phyloP scores from a whole-genome alignment of 208 protist genomes.

The Hexamita inflata region DNA sequence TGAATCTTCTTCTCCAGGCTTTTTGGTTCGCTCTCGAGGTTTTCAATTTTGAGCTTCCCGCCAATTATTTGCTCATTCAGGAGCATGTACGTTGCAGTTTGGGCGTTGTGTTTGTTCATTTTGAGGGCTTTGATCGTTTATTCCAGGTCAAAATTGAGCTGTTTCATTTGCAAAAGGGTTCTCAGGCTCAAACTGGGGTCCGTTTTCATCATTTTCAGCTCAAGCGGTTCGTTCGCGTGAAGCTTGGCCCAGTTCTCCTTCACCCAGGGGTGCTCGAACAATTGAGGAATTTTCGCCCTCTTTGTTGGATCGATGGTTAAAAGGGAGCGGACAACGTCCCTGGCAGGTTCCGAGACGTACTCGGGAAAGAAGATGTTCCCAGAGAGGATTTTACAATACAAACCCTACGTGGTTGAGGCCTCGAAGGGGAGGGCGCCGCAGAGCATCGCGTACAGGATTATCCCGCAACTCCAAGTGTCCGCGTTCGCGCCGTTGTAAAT shows the following conservation, averaged over 20 bases:
- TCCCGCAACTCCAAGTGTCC: slow-evolving; percentile 76
- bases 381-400: slow-evolving; percentile 68
- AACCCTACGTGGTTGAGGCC: slow-evolving; percentile 62
- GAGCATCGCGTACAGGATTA: slow-evolving; percentile 74
- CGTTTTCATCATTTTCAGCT: background rate
- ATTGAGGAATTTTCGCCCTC: slow-evolving; percentile 22
- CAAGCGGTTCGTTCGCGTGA: background rate
- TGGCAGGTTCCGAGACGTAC: background rate
- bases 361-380: background rate
- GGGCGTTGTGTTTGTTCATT: slow-evolving; percentile 35
- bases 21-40: too few relatives aligned
- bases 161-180: background rate
- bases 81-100: slow-evolving; percentile 33
- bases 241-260: background rate
- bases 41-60: too few relatives aligned
- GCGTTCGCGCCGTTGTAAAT: slow-evolving; percentile 69
- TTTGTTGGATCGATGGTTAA: slow-evolving; percentile 25
- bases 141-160: slow-evolving; percentile 18
- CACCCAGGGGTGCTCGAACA: slow-evolving; percentile 32
- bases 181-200: background rate
- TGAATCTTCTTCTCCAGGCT: too few relatives aligned
- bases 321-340: background rate
- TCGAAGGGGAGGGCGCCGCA: slow-evolving; percentile 73
- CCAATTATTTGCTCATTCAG: slow-evolving; percentile 27
- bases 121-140: background rate